Evolutionary conservation across 2,329 filamentous ascomycete genomes (phyloP), one percentile per base, ranked within the genome.

Genomic region (Cercospora nicotianae): DNA sequence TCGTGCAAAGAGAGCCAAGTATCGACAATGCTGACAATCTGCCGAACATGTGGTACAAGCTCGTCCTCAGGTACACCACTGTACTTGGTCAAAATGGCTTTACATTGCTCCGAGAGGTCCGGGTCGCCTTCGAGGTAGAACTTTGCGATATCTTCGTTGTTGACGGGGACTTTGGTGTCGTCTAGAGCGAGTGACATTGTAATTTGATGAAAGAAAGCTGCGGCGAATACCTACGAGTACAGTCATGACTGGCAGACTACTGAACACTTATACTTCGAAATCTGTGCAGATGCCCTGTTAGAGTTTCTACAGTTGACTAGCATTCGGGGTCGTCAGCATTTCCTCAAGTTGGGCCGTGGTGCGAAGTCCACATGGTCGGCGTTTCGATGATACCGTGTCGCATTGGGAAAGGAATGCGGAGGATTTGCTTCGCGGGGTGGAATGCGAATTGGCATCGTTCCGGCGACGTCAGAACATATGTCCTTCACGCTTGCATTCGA

Each of bases 71-170:
- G n/a, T 36, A 57, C 55, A 28, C 48, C 61, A 18, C 61, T 64
- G 36, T 58, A 64, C 26, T 65, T 3, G 2, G 61, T 67, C 8
- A 67, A 31, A 30, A 69, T 67, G 5, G 30, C 31, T 20, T 28
- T 57, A 5, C 45, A 55, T n/a, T 58, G 36, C 3, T 66, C 61
- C 13, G 45, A 59, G 4, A 69, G 28, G 8, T 61, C 16, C 12
- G 69, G 69, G 36, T 70, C 66, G n/a, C 59, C 58, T 10, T 65
- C 58, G n/a, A 61, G 28, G 60, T 63, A 68, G 60, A 53, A 58
- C 13, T 65, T 53, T 3, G 20, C 26, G 9, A 64, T 55, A 12
- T 26, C 42, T 0, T 55, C 28, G 36, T 62, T 36, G 13, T 33
- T 23, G 16, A 62, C 8, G 39, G 59, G 9, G 3, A 33, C 33